A percentile compares a stretch with the other conserved stretches of the same genome.
Evolutionary conservation across 2,329 filamentous ascomycete genomes (phyloP).

Genomic region (Orbilia quercus): DNA sequence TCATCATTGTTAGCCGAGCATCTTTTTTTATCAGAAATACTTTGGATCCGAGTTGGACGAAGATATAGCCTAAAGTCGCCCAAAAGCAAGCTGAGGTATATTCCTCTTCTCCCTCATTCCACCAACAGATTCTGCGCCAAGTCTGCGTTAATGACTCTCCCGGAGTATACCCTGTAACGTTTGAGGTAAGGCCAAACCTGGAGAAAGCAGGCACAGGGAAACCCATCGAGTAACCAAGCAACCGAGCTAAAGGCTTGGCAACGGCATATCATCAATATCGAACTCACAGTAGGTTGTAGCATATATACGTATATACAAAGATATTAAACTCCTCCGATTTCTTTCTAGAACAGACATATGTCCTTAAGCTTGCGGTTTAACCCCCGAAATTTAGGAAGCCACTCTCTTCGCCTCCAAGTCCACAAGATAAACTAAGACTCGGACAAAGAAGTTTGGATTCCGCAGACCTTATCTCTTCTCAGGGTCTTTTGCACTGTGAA

Average conservation of each 20-base stretch:
- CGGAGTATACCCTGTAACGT: slow-evolving; percentile 9
- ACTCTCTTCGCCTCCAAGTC: no score
- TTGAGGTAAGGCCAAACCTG: slow-evolving; percentile 40
- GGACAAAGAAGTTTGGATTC: no score
- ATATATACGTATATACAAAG: no score
- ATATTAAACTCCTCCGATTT: not conserved
- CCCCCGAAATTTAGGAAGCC: no score
- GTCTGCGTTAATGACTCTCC: slow-evolving; percentile 14
- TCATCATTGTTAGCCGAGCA: no score
- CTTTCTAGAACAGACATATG: no score
- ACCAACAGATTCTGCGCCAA: slow-evolving; percentile 40
- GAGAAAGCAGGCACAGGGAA: slow-evolving; percentile 6
- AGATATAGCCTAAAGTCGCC: slow-evolving; percentile 31
- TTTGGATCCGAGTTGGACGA: not conserved
- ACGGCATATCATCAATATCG: not conserved
- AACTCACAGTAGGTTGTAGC: no score
- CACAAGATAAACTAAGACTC: no score
- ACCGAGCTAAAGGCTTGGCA: not conserved
- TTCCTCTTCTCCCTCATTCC: slow-evolving; percentile 13
- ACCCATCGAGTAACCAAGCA: slow-evolving; percentile 3
- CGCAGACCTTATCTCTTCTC: no score
- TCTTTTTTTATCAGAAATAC: no score
- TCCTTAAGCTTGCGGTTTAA: no score
- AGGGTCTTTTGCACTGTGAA: no score
- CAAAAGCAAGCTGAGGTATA: slow-evolving; percentile 17